Evolutionary conservation across 2,329 filamentous ascomycete genomes (phyloP), one percentile per base, ranked within the genome.

Genomic region (Ascochyta fabae): DNA sequence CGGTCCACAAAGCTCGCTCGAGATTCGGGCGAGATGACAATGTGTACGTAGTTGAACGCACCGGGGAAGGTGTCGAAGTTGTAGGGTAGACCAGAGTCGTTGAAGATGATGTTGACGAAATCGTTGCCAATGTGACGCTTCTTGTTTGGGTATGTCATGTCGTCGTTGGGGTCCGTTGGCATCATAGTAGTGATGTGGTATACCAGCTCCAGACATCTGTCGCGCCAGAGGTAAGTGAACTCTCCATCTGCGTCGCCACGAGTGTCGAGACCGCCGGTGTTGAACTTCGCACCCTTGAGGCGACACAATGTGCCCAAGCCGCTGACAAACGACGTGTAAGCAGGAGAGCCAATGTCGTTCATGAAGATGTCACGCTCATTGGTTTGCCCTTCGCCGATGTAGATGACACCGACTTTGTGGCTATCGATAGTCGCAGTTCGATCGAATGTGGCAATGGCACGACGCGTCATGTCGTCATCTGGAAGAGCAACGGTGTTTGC

Each of bases 131-230:
- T 95, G 70, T 98, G 96, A 3, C 88, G 84, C 77, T 99, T 99
- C 80, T 99, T 99, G 73, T 86, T 84, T 59, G 88, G 87, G 69
- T 75, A 72, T 23, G 89, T 92, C 59, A 86, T 83, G 66, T 96
- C 92, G 27, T 86, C 83, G 49, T 92, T 86, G 13, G 88, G 79
- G 70, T 96, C 85, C 9, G 92, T 96, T 1, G 95, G 95, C 95
- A 99, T 99, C 83, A 98, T 92, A 4, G 94, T 99, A 5, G 91
- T 92, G 50, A 98, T 88, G 72, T 98, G 95, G 76, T 96, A 99
- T 27, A 98, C 89, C 40, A 99, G 90, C 73, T 98, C 95, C 5
- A 93, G 95, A 53, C 97, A 92, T 39, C 93, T 86, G 73, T 98
- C 95, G 58, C 93, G 90, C 93, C 95, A 99, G 68, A 91, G 94